phyloP scores from a whole-genome alignment of 208 protist species.

The Crithidia brevicula region DNA sequence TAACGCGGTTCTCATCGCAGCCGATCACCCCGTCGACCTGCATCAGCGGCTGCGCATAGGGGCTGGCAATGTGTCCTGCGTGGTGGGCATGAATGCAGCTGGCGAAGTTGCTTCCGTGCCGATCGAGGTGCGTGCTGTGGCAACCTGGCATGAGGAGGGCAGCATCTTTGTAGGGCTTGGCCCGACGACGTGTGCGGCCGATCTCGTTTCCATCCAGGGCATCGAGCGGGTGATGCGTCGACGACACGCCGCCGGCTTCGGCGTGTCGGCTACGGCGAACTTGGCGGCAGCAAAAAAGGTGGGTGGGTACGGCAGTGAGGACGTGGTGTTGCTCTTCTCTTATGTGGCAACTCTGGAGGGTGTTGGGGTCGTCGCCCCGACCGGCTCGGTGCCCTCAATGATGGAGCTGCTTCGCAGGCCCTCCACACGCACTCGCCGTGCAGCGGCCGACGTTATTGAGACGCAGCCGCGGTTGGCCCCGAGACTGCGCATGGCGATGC shows the following conservation, averaged over 20 bases:
- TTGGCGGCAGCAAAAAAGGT: conserved; percentile 38
- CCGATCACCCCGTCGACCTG: conserved; percentile 27
- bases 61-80: conserved; percentile 49
- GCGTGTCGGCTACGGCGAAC: conserved; percentile 58
- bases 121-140: conserved; percentile 51
- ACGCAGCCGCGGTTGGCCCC: conserved; percentile 10
- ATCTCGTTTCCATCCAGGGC: conserved; percentile 54
- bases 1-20: conserved; percentile 25
- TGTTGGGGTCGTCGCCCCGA: conserved; percentile 43
- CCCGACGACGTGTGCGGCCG: conserved; percentile 53
- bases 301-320: conserved; percentile 35
- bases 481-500: conserved; percentile 12
- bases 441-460: neutral
- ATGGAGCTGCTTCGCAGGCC: conserved; percentile 42
- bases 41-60: conserved; percentile 40
- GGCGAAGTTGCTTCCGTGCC: conserved; percentile 69
- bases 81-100: conserved; percentile 68
- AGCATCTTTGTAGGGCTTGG: conserved; percentile 70
- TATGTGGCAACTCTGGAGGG: conserved; percentile 69
- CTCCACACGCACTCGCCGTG: neutral
- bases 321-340: conserved; percentile 52
- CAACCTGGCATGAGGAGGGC: conserved; percentile 62
- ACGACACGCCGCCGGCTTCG: conserved; percentile 71
- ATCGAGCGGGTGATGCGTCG: conserved; percentile 71
- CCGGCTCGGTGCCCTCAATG: conserved; percentile 65